Evolutionary conservation across 768 basidiomycete species (phyloP).

Genomic region (Gloeophyllum trabeum): DNA sequence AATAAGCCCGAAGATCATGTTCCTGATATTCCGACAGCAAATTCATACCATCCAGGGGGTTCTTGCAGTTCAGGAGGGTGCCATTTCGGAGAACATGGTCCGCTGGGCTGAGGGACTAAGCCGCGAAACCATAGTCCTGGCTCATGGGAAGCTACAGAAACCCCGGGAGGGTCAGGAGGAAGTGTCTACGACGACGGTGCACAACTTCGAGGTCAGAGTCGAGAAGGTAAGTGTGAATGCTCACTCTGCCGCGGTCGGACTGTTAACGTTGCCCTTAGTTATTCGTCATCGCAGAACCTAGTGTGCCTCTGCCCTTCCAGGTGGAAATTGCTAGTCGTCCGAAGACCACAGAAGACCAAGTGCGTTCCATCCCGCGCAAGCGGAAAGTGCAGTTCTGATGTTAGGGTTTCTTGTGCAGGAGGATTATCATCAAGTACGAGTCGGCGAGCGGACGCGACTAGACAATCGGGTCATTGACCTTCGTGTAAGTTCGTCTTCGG

Average conservation of each 20-base stretch:
- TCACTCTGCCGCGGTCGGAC: slow-evolving; percentile 1
- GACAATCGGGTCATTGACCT: slow-evolving; percentile 40
- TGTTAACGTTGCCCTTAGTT: not conserved
- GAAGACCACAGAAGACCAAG: no score
- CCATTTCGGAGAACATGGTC: slow-evolving; percentile 34
- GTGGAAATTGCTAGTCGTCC: slow-evolving; percentile 17
- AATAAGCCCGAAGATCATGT: slow-evolving; percentile 5
- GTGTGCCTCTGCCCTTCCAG: slow-evolving; percentile 16
- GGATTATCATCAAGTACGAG: slow-evolving; percentile 1
- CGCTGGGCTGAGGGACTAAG: slow-evolving; percentile 27
- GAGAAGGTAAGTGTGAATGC: slow-evolving; percentile 18
- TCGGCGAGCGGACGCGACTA: slow-evolving; percentile 31
- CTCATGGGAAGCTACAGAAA: slow-evolving; percentile 15
- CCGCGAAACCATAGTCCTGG: slow-evolving; percentile 31
- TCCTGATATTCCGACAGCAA: slow-evolving; percentile 11
- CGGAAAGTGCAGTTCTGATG: no score
- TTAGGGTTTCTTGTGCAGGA: no score
- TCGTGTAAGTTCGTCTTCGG: slow-evolving; percentile 10
- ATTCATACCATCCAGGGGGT: slow-evolving; percentile 11
- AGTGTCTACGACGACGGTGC: slow-evolving; percentile 24
- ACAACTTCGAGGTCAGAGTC: slow-evolving; percentile 30
- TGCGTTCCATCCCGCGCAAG: no score
- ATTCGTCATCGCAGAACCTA: slow-evolving; percentile 15
- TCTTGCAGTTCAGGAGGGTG: slow-evolving; percentile 4
- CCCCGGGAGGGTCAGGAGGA: slow-evolving; percentile 21